Percentiles rank a stretch among this genome's conserved stretches.
These are phyloP conservation scores for Penicillium odoratum DNA, from an alignment of 495 filamentous ascomycete genomes.

Conservation along the genomic window DNA sequence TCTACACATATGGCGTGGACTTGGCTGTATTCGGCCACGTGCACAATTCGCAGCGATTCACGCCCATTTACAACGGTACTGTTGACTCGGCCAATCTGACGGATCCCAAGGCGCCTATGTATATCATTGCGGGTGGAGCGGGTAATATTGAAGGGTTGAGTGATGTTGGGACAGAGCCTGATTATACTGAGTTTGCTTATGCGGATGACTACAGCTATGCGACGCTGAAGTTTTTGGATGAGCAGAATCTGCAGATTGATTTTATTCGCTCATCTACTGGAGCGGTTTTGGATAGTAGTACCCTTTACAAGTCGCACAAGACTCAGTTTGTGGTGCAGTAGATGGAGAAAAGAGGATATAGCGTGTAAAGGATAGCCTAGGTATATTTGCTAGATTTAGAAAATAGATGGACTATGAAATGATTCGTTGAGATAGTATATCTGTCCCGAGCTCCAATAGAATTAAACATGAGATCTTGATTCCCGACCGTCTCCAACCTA, in stretches of 20 bases:
- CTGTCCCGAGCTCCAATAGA: too few relatives aligned
- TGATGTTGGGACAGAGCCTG: slow-evolving; percentile 38
- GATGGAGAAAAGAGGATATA: background rate
- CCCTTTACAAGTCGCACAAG: slow-evolving; percentile 52
- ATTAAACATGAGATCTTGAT: too few relatives aligned
- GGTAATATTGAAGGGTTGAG: slow-evolving; percentile 49
- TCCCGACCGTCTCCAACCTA: too few relatives aligned
- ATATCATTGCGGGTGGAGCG: slow-evolving; percentile 51
- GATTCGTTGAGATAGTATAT: too few relatives aligned
- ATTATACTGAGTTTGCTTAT: slow-evolving; percentile 55
- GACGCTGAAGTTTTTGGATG: slow-evolving; percentile 35
- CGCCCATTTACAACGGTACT: slow-evolving; percentile 42
- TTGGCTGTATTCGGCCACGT: slow-evolving; percentile 62
- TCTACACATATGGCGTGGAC: slow-evolving; percentile 62
- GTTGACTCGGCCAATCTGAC: slow-evolving; percentile 49
- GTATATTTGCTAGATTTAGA: too few relatives aligned
- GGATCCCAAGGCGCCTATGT: slow-evolving; percentile 57
- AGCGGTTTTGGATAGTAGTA: slow-evolving; percentile 50
- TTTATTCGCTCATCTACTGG: slow-evolving; percentile 52
- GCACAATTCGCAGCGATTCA: slow-evolving; percentile 55
- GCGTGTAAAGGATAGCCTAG: background rate
- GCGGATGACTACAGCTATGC: slow-evolving; percentile 56
- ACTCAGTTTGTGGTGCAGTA: slow-evolving; percentile 7
- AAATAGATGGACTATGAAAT: too few relatives aligned
- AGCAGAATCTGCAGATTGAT: slow-evolving; percentile 36